Base-by-base conservation (phyloP, 2,329 filamentous ascomycete species). In the Chrysoporthe deuterocubensis region DNA sequence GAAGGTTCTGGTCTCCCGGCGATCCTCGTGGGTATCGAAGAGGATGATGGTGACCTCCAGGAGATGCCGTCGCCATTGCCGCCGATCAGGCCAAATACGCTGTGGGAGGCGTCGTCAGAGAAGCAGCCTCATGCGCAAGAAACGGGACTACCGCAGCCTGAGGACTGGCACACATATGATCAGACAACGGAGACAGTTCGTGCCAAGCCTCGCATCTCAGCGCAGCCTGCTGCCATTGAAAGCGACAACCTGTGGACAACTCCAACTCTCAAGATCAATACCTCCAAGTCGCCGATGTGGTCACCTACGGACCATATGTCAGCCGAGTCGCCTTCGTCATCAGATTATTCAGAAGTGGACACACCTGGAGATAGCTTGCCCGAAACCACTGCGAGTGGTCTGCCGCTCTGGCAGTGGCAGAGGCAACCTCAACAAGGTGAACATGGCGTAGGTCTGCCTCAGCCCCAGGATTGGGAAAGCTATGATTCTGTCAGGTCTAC, bases 1-100 rank as follows among this genome's bases (percentile, higher is more conserved):
- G 71, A 73, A 43, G 69, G 62, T 44, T 42, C 70, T 60, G 64
- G 70, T 13, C 60, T 70, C 32, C 74, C 78, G 62, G 75, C 77
- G 11, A 76, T 77, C 56, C 71, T 80, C 62, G 74, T 77, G 34
- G 76, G 72, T n/a, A 68, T 79, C 26, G 73, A 73, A 71, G 74
- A 77, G 72, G 75, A 69, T 54, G 68, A 73, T 32, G 63, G 60
- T 26, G 59, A 69, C 37, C 64, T 73, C 43, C 67, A 71, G 18
- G 69, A 74, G 46, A 67, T 69, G 48, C 67, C 70, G 1, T 59
- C 52, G 14, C 68, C 59, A n/a, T 18, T 62, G 48, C 66, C 72
- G 54, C 67, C 64, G 14, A 43, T 43, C 14, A 67, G 73, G 48
- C 66, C 70, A 40, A 57, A 73, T 40, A 68, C 71, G 52, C 43